Base-by-base conservation (phyloP, 2,329 filamentous ascomycete species). In the Phialophora expanda region DNA sequence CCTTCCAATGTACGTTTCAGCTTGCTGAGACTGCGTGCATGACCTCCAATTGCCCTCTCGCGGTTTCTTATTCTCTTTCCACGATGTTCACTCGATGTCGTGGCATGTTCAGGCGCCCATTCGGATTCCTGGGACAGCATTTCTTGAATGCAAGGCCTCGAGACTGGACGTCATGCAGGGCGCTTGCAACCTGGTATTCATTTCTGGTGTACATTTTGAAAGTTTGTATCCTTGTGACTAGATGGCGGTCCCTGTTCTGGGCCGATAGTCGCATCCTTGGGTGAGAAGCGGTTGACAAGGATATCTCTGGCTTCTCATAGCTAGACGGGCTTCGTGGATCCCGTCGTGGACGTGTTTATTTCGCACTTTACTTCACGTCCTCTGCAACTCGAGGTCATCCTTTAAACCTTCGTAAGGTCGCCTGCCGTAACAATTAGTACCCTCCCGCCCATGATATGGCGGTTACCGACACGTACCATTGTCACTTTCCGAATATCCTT, bases 401-500 rank as follows among this genome's bases (percentile, higher is more conserved):
- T 58, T 65, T 70, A 61, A 69, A 71, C 62, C 69, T 59, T 48
- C 66, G 60, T 38, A 71, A 62, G 20, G 58, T 69, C 6, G 59
- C 61, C 67, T 71, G 26, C 26, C 20, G 17, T 14, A 28, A 30
- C 17, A 20, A 44, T 44, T n/a, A 44, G 38, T 44, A 41, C 17
- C n/a, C 17, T n/a, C 7, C 38, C 14, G 17, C 17, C 6, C 7
- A n/a, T n/a, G n/a, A 3, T n/a, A n/a, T 44, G 17, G 2, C 17
- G 6, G 41, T 32, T 12, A 17, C 14, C 28, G 24, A 26, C 24
- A 38, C 86, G 67, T 80, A 92, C 90, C 77, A 89, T 87, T 2
- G 91, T 90, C 55, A 91, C 91, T 76, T 90, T 93, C 76, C 88
- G 87, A 56, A 96, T 86, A 68, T 89, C 90, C 73, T 88, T 87